A percentile compares a stretch with the other conserved stretches of the same genome.
Conservation (phyloP, 1,284 basidiomycete species). For the Malassezia cuniculi region DNA sequence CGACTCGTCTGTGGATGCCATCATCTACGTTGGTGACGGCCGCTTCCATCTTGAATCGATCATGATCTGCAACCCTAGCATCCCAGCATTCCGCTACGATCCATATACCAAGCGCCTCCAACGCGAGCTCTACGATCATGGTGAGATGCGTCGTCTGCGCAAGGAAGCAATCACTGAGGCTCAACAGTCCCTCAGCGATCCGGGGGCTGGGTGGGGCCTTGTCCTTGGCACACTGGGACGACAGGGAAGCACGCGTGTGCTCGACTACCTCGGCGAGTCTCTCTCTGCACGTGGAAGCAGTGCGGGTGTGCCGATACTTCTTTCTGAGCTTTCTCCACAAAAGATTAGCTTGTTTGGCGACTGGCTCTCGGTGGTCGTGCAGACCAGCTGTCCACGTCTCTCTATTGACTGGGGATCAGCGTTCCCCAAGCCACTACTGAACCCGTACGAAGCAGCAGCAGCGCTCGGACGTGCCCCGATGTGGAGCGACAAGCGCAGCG, state of each 20-base stretch:
- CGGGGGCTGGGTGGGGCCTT: slow-evolving; percentile 62
- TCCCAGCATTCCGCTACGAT: slow-evolving; percentile 94
- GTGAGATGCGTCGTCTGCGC: slow-evolving; percentile 62
- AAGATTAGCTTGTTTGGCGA: slow-evolving; percentile 71
- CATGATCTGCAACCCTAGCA: slow-evolving; percentile 95
- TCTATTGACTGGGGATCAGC: slow-evolving; percentile 86
- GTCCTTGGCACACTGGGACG: slow-evolving; percentile 86
- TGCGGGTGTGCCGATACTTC: slow-evolving; percentile 72
- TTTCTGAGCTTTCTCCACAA: slow-evolving; percentile 88
- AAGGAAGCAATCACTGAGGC: slow-evolving; percentile 59
- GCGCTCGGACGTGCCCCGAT: slow-evolving; percentile 61
- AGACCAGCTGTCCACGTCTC: slow-evolving; percentile 86
- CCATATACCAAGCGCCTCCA: slow-evolving; percentile 97
- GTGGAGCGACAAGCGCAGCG: slow-evolving; percentile 48
- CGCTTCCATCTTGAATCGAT: slow-evolving; percentile 95
- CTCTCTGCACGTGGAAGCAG: slow-evolving; percentile 25
- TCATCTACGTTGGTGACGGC: slow-evolving; percentile 79
- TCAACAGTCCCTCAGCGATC: slow-evolving; percentile 19
- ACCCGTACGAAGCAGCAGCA: slow-evolving; percentile 85
- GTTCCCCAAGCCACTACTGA: slow-evolving; percentile 74
- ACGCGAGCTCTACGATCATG: slow-evolving; percentile 77
- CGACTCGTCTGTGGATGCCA: slow-evolving; percentile 42
- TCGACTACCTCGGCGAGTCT: slow-evolving; percentile 49
- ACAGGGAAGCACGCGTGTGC: slow-evolving; percentile 80
- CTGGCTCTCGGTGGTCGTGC: slow-evolving; percentile 72